Evolutionary conservation across 164 flowering plant genomes (phyloP).

Genomic region (Sedum album): DNA sequence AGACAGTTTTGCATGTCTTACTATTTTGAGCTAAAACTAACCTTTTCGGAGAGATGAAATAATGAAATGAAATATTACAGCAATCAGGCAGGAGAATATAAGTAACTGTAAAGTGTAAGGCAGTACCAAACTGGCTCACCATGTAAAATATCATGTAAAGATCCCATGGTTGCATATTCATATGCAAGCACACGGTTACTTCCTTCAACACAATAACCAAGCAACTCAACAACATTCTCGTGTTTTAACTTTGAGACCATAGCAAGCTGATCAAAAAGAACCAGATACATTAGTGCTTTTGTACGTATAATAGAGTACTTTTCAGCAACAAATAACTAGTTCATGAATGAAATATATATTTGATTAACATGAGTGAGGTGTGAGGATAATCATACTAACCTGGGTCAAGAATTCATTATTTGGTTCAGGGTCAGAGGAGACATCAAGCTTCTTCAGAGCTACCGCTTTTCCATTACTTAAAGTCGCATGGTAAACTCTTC

Average conservation of each 20-base stretch:
- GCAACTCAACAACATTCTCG: conserved; percentile 79
- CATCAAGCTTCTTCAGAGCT: conserved; percentile 93
- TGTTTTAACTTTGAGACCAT: conserved; percentile 77
- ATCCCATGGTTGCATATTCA: conserved; percentile 94
- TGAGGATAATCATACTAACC: conserved; percentile 29
- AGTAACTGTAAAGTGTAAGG: not conserved
- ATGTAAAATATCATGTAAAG: conserved; percentile 88
- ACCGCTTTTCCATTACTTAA: conserved; percentile 54
- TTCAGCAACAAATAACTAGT: not conserved
- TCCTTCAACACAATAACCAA: conserved; percentile 88
- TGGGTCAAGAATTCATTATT: conserved; percentile 75
- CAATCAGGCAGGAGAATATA: not conserved
- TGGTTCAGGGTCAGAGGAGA: conserved; percentile 72
- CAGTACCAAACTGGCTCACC: conserved; percentile 32
- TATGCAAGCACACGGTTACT: conserved; percentile 78
- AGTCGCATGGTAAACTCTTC: conserved; percentile 78
- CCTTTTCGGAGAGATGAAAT: not conserved
- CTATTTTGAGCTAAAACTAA: not conserved
- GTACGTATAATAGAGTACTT: not conserved
- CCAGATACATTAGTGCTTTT: not conserved
- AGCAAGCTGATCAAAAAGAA: conserved; percentile 47
- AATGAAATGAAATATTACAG: not conserved
- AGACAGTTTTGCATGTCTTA: not conserved
- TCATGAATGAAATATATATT: not conserved
- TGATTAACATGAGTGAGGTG: not conserved